These are phyloP conservation scores for Iberis amara DNA, from an alignment of 441 rosid species.

Conservation along the genomic window DNA sequence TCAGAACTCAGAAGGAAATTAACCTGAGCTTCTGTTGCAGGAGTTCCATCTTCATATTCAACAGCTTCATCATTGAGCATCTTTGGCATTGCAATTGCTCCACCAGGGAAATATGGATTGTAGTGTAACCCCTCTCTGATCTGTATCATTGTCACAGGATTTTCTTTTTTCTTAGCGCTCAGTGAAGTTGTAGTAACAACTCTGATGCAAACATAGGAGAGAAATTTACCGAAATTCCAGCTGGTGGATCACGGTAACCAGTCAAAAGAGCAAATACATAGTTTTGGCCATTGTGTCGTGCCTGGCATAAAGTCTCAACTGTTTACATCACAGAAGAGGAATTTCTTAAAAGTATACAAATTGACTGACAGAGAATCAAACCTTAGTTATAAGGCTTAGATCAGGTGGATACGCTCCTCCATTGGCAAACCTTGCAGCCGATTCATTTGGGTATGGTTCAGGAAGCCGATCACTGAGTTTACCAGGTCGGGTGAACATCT, in stretches of 20 bases:
- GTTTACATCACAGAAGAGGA: conserved; percentile 5
- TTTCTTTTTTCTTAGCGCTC: too few species aligned
- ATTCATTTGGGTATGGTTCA: conserved; percentile 74
- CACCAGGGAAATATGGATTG: conserved; percentile 91
- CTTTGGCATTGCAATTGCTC: conserved; percentile 95
- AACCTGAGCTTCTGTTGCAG: conserved; percentile 94
- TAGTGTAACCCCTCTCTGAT: conserved; percentile 84
- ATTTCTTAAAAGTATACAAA: background rate
- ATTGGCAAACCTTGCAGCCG: conserved; percentile 91
- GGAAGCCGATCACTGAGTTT: conserved; percentile 89
- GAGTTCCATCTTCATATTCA: conserved; percentile 85
- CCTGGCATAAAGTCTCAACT: conserved; percentile 42
- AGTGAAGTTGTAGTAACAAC: background rate
- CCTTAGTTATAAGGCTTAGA: conserved; percentile 83
- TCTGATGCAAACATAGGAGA: background rate
- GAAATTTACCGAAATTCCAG: conserved; percentile 66
- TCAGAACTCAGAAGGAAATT: background rate
- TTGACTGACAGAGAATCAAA: conserved; percentile 19
- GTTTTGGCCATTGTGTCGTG: conserved; percentile 95
- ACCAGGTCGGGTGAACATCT: conserved; percentile 89
- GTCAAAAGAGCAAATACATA: conserved; percentile 87
- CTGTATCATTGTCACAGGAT: conserved; percentile 30
- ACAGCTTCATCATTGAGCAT: conserved; percentile 92
- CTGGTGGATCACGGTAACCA: conserved; percentile 93
- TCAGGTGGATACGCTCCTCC: conserved; percentile 99